Base-by-base conservation (phyloP, 2,329 filamentous ascomycete species). In the Ilyonectria robusta region DNA sequence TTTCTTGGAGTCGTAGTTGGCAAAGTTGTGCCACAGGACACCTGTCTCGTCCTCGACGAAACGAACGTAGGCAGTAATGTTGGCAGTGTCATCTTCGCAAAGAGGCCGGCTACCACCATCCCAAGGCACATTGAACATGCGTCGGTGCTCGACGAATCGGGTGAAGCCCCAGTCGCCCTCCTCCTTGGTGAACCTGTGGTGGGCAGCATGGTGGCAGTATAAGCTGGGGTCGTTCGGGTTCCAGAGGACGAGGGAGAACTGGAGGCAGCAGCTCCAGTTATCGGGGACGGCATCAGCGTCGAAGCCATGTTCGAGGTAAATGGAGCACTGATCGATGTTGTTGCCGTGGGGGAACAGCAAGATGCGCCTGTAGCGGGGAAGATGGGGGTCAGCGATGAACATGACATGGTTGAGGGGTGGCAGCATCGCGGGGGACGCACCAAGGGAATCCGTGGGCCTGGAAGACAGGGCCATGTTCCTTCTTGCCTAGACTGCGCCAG, bases 141-240 rank as follows among this genome's bases (percentile, higher is more conserved):
- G 92, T 60, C 94, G 88, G 56, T 97, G 87, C 79, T 98, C 96
- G 13, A 94, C 91, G 78, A 98, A 99, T 62, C 95, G 87, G n/a
- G 96, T 99, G 80, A 99, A 99, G 1, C 96, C 96, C 96, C 96
- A 99, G 77, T 99, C 96, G 26, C 94, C 94, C 81, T 99, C 96
- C 48, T 98, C 96, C 70, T 93, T 93, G 4, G 94, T 98, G 81
- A 98, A 99, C 66, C 96, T 92, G 79, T 99, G 96, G 74, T 95
- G 94, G n/a, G 96, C 96, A 48, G 85, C 88, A 84, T 94, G 91
- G 75, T 97, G 93, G 57, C 87, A 87, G 80, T 92, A 94, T 74
- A 98, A 88, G 69, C 90, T 91, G n/a, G 96, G 95, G 75, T 98
- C 94, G 77, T 95, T 94, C 51, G 92, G 92, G 80, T 98, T 99